These are phyloP conservation scores for Fomitopsis pinicola DNA, from an alignment of 1,284 basidiomycete genomes.

Conservation along the genomic window DNA sequence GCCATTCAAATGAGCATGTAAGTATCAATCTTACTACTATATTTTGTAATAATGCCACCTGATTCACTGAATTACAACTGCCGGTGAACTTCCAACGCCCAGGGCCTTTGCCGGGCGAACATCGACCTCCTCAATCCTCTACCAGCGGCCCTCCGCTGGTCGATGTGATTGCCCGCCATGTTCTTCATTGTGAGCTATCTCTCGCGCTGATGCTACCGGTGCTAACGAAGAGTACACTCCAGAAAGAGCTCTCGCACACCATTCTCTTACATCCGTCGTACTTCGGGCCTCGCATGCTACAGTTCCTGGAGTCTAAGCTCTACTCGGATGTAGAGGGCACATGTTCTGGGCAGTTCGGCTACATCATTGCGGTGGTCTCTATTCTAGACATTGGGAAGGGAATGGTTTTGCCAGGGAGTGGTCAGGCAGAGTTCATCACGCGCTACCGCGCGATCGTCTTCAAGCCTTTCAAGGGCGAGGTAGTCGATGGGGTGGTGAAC, in stretches of 20 bases:
- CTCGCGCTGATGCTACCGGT: not conserved
- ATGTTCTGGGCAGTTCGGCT: constrained; percentile 93
- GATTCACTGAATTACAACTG: too few species aligned
- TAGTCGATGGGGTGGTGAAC: constrained; percentile 94
- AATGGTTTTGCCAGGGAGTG: constrained; percentile 88
- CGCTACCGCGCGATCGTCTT: constrained; percentile 92
- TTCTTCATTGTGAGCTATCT: constrained; percentile 67
- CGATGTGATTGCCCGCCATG: constrained; percentile 37
- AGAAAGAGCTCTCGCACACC: constrained; percentile 95
- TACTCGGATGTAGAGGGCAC: constrained; percentile 97
- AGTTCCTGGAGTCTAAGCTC: constrained; percentile 90
- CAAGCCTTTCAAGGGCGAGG: constrained; percentile 98
- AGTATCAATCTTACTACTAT: too few species aligned
- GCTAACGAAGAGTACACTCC: constrained; percentile 1
- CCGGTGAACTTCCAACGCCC: too few species aligned
- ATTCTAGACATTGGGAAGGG: constrained; percentile 89
- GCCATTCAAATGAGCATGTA: too few species aligned
- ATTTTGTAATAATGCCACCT: too few species aligned
- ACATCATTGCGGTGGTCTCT: constrained; percentile 94
- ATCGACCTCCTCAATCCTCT: not conserved
- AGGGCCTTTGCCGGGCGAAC: too few species aligned
- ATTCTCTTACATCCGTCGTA: constrained; percentile 97
- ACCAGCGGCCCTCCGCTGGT: not conserved
- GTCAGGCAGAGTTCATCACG: constrained; percentile 91
- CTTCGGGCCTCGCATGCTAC: constrained; percentile 93